Conservation (phyloP, 1,284 basidiomycete species). For the Cutaneotrichosporon arboriforme region DNA sequence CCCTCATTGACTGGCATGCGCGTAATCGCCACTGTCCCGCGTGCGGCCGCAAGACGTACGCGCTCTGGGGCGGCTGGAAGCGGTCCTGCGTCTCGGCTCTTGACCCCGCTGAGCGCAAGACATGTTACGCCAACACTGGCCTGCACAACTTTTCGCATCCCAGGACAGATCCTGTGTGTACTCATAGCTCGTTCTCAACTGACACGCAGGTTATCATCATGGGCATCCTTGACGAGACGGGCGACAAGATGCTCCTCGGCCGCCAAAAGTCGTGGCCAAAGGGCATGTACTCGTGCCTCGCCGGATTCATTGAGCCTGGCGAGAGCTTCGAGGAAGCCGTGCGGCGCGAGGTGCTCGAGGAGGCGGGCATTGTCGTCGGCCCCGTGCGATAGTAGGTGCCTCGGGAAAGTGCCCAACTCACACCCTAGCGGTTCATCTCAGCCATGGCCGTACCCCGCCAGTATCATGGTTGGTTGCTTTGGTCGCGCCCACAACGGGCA, state of each 20-base stretch:
- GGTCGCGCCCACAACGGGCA: conserved; percentile 62
- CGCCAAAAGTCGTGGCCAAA: conserved; percentile 56
- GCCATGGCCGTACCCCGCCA: conserved; percentile 73
- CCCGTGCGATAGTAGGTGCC: conserved; percentile 69
- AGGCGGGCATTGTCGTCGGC: conserved; percentile 81
- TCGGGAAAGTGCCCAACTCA: neutral
- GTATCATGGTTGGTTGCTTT: conserved; percentile 86
- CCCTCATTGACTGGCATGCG: conserved; percentile 82
- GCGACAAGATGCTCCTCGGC: conserved; percentile 78
- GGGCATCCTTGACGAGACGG: conserved; percentile 71
- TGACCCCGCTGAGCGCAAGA: conserved; percentile 25
- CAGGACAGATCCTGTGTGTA: conserved; percentile 62
- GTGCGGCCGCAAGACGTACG: conserved; percentile 76
- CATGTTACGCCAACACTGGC: conserved; percentile 58
- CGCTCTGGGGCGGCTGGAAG: conserved; percentile 96
- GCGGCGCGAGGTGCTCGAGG: conserved; percentile 87
- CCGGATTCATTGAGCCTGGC: conserved; percentile 89
- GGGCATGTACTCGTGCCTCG: conserved; percentile 72
- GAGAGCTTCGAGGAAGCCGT: conserved; percentile 94
- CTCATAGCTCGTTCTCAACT: neutral
- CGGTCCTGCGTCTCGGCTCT: conserved; percentile 65
- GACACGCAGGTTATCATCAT: conserved; percentile 71
- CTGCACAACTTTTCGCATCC: conserved; percentile 86
- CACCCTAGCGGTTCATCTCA: conserved; percentile 42
- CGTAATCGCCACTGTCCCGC: conserved; percentile 87